Percentiles rank a stretch among this genome's conserved stretches.
Conservation (phyloP, 2,329 filamentous ascomycete genomes). For the Emmonsiellopsis sp. region DNA sequence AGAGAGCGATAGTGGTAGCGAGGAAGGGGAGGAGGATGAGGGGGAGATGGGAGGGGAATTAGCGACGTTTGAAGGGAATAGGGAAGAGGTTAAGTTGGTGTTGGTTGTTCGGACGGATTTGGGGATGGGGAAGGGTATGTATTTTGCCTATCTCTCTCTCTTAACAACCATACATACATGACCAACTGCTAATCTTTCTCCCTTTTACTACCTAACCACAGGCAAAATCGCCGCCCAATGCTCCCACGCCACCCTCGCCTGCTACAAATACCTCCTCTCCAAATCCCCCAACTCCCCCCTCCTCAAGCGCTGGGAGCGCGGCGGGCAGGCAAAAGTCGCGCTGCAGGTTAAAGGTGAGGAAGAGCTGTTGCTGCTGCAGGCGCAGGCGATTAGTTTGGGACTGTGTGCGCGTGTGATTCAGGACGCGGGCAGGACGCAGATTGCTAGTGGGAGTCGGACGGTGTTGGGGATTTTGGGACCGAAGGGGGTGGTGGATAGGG, state of each 20-base stretch:
- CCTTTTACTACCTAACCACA: constrained; percentile 28
- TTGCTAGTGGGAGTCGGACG: constrained; percentile 83
- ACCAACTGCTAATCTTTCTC: not conserved
- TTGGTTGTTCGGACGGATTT: constrained; percentile 87
- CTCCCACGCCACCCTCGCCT: constrained; percentile 91
- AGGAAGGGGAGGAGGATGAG: constrained; percentile 54
- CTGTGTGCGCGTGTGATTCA: constrained; percentile 83
- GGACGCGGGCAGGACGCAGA: constrained; percentile 95
- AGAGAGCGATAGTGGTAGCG: constrained; percentile 17
- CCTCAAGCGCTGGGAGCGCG: constrained; percentile 73
- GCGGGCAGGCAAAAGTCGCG: constrained; percentile 88
- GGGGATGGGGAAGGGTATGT: constrained; percentile 90
- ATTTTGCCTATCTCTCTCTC: constrained; percentile 3
- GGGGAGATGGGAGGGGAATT: constrained; percentile 49
- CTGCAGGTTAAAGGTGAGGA: constrained; percentile 82
- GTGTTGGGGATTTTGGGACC: constrained; percentile 79
- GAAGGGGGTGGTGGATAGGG: constrained; percentile 68
- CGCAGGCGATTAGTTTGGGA: constrained; percentile 71
- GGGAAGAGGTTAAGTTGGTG: constrained; percentile 88
- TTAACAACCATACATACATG: constrained; percentile 3
- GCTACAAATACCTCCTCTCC: constrained; percentile 74
- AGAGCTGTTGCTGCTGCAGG: constrained; percentile 65
- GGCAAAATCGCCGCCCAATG: constrained; percentile 97
- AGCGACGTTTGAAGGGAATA: constrained; percentile 42
- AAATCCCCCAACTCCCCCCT: constrained; percentile 49